These are phyloP conservation scores for Xylaria sp. DNA, from an alignment of 2,329 filamentous ascomycete species.

Conservation along the genomic window DNA sequence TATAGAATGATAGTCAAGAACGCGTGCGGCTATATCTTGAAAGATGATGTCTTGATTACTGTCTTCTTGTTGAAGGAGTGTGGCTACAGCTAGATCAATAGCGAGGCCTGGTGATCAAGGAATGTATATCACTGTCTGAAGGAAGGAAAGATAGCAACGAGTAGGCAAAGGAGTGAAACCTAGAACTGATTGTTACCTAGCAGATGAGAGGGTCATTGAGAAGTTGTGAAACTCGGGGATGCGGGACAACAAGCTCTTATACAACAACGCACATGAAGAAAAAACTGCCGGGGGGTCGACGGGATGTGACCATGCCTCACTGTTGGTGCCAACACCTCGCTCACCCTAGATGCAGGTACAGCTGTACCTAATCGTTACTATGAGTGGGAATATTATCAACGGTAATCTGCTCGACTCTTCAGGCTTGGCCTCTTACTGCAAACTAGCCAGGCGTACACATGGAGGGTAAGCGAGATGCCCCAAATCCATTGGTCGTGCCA, in stretches of 20 bases:
- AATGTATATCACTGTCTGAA: slow-evolving; percentile 39
- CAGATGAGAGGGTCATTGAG: slow-evolving; percentile 6
- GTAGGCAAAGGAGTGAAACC: slow-evolving; percentile 33
- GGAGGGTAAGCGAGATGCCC: slow-evolving; percentile 17
- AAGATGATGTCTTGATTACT: slow-evolving; percentile 10
- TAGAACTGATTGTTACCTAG: slow-evolving; percentile 31
- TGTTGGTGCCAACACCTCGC: slow-evolving; percentile 19
- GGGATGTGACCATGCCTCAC: slow-evolving; percentile 26
- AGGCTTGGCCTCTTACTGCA: slow-evolving; percentile 10
- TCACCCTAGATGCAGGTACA: slow-evolving; percentile 27
- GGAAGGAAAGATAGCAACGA: slow-evolving; percentile 36
- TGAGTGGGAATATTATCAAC: slow-evolving; percentile 1
- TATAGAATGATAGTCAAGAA: slow-evolving; percentile 28
- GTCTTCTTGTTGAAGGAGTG: slow-evolving; percentile 19
- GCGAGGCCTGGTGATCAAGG: slow-evolving; percentile 35
- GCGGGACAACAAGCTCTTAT: slow-evolving; percentile 30
- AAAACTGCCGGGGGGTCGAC: slow-evolving; percentile 14
- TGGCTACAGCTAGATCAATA: slow-evolving; percentile 31
- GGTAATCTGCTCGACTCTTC: slow-evolving; percentile 19
- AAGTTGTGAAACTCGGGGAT: slow-evolving; percentile 17
- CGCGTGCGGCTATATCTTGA: slow-evolving; percentile 21
- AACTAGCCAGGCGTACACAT: slow-evolving; percentile 29
- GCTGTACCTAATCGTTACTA: slow-evolving; percentile 1
- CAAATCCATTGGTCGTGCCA: slow-evolving; percentile 28
- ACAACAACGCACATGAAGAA: slow-evolving; percentile 27